Evolutionary conservation across 306 rosid species (phyloP).

Genomic region (Inga laurina): DNA sequence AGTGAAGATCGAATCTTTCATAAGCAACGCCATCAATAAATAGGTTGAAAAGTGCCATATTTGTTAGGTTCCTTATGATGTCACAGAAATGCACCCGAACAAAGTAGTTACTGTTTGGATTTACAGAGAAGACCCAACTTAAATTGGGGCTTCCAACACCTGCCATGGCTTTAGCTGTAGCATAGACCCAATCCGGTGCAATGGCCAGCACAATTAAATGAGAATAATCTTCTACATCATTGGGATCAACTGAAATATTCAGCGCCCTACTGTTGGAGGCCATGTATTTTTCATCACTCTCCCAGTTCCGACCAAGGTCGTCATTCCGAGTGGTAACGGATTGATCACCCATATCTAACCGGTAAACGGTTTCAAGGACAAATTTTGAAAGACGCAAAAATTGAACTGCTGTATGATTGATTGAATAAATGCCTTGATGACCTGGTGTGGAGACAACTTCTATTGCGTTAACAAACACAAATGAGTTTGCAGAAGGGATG

Average conservation of each 20-base stretch:
- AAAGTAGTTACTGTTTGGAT: conserved; percentile 60
- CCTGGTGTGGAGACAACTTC: conserved; percentile 64
- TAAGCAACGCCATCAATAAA: conserved; percentile 48
- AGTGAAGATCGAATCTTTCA: conserved; percentile 31
- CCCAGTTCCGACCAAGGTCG: background rate
- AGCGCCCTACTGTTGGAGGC: conserved; percentile 11
- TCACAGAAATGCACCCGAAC: conserved; percentile 85
- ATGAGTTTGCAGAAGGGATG: conserved; percentile 49
- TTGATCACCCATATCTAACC: conserved; percentile 60
- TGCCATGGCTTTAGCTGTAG: conserved; percentile 57
- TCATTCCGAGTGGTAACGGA: background rate
- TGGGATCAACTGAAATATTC: background rate
- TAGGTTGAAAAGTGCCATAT: conserved; percentile 64
- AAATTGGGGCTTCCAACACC: background rate
- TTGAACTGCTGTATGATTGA: background rate
- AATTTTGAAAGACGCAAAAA: conserved; percentile 23
- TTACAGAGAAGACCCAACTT: conserved; percentile 72
- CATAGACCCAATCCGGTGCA: background rate
- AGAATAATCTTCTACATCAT: too few species aligned
- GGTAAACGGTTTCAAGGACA: conserved; percentile 60
- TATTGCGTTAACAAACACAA: conserved; percentile 59
- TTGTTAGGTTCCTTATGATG: conserved; percentile 62
- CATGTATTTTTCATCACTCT: conserved; percentile 43
- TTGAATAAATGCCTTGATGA: conserved; percentile 21
- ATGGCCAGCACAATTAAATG: too few species aligned